phyloP scores from a whole-genome alignment of 768 basidiomycete genomes.

The Collybia nuda region DNA sequence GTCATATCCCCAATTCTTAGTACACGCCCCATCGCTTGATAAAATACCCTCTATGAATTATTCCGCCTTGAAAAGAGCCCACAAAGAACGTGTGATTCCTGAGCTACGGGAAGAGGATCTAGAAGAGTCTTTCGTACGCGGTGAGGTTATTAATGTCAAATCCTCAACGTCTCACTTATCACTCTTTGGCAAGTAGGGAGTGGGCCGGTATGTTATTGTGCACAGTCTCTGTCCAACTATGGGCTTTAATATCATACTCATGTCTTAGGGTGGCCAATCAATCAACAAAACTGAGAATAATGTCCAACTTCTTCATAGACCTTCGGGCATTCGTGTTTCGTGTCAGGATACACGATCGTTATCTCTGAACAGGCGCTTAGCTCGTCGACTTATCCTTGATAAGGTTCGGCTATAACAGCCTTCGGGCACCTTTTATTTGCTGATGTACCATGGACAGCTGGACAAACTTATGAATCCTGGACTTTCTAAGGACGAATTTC shows the following conservation, averaged over 20 bases:
- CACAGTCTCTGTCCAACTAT: background rate
- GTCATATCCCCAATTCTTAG: slow-evolving; percentile 14
- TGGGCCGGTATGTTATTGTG: slow-evolving; percentile 59
- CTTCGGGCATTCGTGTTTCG: slow-evolving; percentile 81
- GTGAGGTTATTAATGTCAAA: slow-evolving; percentile 35
- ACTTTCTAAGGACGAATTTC: slow-evolving; percentile 66
- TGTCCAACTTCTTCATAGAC: slow-evolving; percentile 87
- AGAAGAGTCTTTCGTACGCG: slow-evolving; percentile 87
- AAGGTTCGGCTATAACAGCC: slow-evolving; percentile 51
- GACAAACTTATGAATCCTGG: slow-evolving; percentile 76
- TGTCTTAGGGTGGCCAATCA: slow-evolving; percentile 81
- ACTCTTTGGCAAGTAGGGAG: slow-evolving; percentile 50
- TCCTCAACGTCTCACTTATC: background rate
- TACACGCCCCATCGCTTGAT: too few relatives aligned
- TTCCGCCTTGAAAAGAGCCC: slow-evolving; percentile 70
- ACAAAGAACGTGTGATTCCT: slow-evolving; percentile 61
- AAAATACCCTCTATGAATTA: slow-evolving; percentile 42
- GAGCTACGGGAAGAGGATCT: slow-evolving; percentile 76
- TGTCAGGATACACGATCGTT: slow-evolving; percentile 91
- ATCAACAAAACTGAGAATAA: slow-evolving; percentile 94
- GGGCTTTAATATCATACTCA: slow-evolving; percentile 22
- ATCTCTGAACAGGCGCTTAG: slow-evolving; percentile 73
- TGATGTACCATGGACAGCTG: slow-evolving; percentile 44
- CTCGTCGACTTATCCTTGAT: slow-evolving; percentile 70
- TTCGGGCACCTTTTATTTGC: slow-evolving; percentile 12